Percentiles rank a stretch among this genome's conserved stretches.
Conservation (phyloP, 805 yeast genomes). For the Saccharomycopsis malanga region DNA sequence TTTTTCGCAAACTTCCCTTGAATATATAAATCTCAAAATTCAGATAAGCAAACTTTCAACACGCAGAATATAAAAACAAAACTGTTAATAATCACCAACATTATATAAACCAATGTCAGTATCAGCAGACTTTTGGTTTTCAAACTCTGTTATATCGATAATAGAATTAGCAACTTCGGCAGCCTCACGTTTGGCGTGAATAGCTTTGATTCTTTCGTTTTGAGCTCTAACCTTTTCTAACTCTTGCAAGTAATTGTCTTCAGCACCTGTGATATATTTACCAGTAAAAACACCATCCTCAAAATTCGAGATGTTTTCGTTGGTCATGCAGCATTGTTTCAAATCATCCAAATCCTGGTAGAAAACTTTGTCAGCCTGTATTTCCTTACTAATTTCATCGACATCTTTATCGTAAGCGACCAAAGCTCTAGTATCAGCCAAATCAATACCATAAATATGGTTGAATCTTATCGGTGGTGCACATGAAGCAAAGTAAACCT, state of each 20-base stretch:
- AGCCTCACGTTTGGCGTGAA: slow-evolving; percentile 35
- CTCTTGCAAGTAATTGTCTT: slow-evolving; percentile 71
- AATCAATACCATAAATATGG: slow-evolving; percentile 95
- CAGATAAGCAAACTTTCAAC: neutral
- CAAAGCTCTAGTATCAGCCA: slow-evolving; percentile 89
- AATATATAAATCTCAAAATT: neutral
- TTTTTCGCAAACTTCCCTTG: too few species aligned
- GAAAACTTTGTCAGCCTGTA: slow-evolving; percentile 88
- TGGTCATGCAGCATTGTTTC: slow-evolving; percentile 57
- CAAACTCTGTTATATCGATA: slow-evolving; percentile 5
- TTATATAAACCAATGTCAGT: slow-evolving; percentile 54
- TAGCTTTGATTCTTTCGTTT: slow-evolving; percentile 49
- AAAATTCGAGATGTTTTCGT: slow-evolving; percentile 47
- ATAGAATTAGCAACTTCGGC: slow-evolving; percentile 40
- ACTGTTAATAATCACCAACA: slow-evolving; percentile 41
- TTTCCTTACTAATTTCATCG: slow-evolving; percentile 62
- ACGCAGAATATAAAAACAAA: neutral
- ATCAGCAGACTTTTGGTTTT: slow-evolving; percentile 15
- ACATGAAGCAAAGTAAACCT: slow-evolving; percentile 93
- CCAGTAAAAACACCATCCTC: slow-evolving; percentile 98
- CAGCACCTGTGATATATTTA: slow-evolving; percentile 87
- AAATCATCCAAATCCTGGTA: slow-evolving; percentile 83
- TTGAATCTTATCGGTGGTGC: slow-evolving; percentile 97
- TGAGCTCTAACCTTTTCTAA: slow-evolving; percentile 77
- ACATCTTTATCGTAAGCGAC: slow-evolving; percentile 80